Evolutionary conservation across 768 basidiomycete species (phyloP), one percentile per base, ranked within the genome.

Genomic region (Sarcomyxa edulis): DNA sequence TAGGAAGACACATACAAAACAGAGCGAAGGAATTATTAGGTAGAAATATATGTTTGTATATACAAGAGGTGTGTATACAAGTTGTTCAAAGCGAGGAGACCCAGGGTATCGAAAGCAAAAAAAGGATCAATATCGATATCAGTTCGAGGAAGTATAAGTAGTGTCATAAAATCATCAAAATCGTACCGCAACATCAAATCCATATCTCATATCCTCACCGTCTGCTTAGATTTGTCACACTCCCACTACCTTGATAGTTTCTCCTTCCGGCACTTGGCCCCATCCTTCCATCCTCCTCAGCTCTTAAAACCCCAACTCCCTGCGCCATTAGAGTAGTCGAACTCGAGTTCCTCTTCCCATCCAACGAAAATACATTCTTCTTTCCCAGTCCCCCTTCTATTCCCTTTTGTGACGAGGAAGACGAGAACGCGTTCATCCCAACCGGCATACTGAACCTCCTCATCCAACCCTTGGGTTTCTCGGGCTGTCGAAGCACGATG

Each of bases 391-490:
- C 59, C n/a, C 47, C 49, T n/a, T 50, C 51, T 18, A 49, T 53
- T 16, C n/a, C 45, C 43, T 24, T 46, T 50, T 7, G 39, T 38
- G 21, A 44, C 37, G 81, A 18, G 74, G 59, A 5, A n/a, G n/a
- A n/a, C n/a, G 69, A 71, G 51, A 86, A 79, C 24, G 78, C 74
- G 32, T 68, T 67, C 29, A 39, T 29, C 29, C 66, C 66, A 3
- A 74, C 74, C 1, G 84, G 84, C 81, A 88, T 84, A 48, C 86
- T 88, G 42, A 89, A 54, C 39, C 84, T 65, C 15, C 84, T 64
- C 45, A 88, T 84, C 86, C 86, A 88, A 0, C 82, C 74, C 41
- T 72, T 82, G 7, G 77, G 66, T 48, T 80, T 80, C 37, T 78
- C 72, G 29, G 71, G 52, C 34, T 48, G 46, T 33, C 56, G 48